Evolutionary conservation across 129 eudicot species (phyloP), one percentile per base, ranked within the genome.

Genomic region (Helianthus tuberosus): DNA sequence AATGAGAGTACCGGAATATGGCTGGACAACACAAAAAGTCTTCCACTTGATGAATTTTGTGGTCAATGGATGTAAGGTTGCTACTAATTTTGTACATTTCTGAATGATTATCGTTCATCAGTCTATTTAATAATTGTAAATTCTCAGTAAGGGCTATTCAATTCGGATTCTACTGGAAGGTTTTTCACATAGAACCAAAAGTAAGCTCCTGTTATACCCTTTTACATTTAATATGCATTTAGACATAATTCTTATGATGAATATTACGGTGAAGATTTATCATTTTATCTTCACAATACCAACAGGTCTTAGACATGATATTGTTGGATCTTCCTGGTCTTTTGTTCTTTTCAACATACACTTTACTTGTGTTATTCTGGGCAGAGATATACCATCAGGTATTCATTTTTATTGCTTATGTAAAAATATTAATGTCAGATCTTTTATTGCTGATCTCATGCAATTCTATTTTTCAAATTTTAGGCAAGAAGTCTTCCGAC

Each of bases 321-420:
- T 71, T 89, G 60, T 75, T 89, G 81, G 92, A 89, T 80, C 86
- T 89, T 62, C 96, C 96, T 11, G 90, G 90, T 6, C 88, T 92
- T 81, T 75, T 86, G 72, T 89, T 91, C 75, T 91, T 84, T 73
- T 83, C 95, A 16, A 89, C 96, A 20, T 89, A 93, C 80, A 90
- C 96, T 44, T 85, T 93, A 69, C 95, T 93, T 64, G 91, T 90
- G 62, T 75, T 93, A 66, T 90, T 93, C 54, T 93, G 98, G 98
- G 98, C 98, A 10, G 96, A 93, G 84, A 93, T 93, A 75, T 93
- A 89, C 72, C 89, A 90, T 73, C 95, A 90, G 98, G 98, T 93
- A 74, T 53, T 47, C 9, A 6, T 20, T 32, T 51, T 46, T 64
- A 41, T 3, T 1, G 20, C 8, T 29, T 25, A 17, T 46, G 32